Evolutionary conservation across 345 rosid genomes (phyloP).

Genomic region (Hirschfeldia incana): DNA sequence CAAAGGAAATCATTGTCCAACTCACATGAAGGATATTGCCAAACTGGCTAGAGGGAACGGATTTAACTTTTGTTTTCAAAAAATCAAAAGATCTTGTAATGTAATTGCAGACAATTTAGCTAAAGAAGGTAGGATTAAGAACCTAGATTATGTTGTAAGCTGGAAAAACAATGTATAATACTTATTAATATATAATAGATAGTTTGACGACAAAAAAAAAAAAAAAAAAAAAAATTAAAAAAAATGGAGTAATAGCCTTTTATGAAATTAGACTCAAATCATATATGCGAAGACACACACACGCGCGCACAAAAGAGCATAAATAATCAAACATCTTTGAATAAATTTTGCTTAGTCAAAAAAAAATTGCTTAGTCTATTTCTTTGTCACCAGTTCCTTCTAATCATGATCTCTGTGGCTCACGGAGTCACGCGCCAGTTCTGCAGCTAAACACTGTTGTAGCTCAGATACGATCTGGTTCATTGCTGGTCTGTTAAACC

Average conservation of each 20-base stretch:
- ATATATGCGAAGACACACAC: neutral
- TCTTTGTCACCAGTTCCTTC: neutral
- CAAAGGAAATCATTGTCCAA: too few species aligned
- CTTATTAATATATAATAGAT: too few species aligned
- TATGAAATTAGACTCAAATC: neutral
- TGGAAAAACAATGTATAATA: neutral
- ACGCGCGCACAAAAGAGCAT: neutral
- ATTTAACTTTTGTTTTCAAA: neutral
- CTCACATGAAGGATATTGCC: neutral
- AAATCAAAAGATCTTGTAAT: neutral
- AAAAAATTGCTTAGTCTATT: neutral
- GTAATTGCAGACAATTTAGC: neutral
- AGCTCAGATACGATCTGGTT: slow-evolving; percentile 34
- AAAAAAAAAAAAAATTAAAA: too few species aligned
- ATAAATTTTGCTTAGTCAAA: too few species aligned
- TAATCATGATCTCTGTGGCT: neutral
- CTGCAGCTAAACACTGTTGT: slow-evolving; percentile 29
- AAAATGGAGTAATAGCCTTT: neutral
- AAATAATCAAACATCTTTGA: neutral
- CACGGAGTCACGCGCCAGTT: slow-evolving; percentile 21
- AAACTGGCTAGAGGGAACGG: neutral
- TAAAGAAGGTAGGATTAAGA: neutral
- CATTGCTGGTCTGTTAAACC: slow-evolving; percentile 32
- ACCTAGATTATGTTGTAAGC: neutral
- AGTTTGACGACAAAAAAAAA: neutral